These are phyloP conservation scores for Casuarina equisetifolia DNA, from an alignment of 306 rosid species.

Conservation along the genomic window DNA sequence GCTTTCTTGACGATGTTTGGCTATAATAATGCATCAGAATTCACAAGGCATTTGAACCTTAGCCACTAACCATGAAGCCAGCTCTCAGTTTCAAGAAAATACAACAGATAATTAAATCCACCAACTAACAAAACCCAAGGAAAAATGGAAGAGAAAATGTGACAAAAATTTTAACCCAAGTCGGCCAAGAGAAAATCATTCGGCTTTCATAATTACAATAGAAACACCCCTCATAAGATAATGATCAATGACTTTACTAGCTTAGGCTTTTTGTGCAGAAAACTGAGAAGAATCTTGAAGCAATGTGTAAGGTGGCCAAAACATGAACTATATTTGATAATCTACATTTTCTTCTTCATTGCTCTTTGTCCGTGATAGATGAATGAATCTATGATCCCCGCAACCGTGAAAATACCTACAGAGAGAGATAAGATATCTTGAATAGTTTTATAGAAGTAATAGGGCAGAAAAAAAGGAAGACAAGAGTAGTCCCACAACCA, in stretches of 20 bases:
- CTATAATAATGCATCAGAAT: background rate
- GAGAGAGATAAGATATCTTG: conserved; percentile 14
- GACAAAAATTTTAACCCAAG: background rate
- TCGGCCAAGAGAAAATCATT: background rate
- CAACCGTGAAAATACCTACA: conserved; percentile 73
- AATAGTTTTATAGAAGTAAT: conserved; percentile 20
- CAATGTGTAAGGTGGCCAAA: conserved; percentile 20
- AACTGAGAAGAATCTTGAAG: conserved; percentile 17
- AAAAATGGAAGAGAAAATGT: background rate
- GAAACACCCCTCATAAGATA: conserved; percentile 8
- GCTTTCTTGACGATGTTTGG: too few species aligned
- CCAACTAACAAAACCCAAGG: background rate
- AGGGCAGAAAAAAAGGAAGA: background rate
- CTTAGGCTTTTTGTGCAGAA: conserved; percentile 3
- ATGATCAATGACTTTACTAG: background rate
- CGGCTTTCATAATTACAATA: background rate
- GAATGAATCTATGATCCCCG: conserved; percentile 76
- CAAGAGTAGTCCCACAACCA: background rate
- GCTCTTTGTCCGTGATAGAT: conserved; percentile 69
- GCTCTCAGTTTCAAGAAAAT: background rate
- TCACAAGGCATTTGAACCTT: background rate
- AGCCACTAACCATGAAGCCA: background rate
- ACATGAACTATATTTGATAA: conserved; percentile 54
- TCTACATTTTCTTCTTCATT: conserved; percentile 66
- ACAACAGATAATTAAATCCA: background rate